Conservation (phyloP, 495 filamentous ascomycete species). For the Ascobolus immersus region DNA sequence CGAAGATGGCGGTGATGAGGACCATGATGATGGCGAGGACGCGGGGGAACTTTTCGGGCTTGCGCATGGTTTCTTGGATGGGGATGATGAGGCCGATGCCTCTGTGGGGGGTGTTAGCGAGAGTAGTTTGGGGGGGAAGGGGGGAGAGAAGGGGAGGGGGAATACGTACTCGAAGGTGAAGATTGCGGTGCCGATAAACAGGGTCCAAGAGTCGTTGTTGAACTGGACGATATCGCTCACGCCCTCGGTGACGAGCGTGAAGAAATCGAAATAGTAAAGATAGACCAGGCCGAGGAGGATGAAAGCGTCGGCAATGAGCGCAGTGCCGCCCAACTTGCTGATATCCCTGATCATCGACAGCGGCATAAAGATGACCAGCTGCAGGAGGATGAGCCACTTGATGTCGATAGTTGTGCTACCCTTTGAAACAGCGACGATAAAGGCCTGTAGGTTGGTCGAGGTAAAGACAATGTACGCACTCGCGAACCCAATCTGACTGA, state of each 20-base stretch:
- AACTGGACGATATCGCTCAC: slow-evolving; percentile 63
- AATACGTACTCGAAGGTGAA: slow-evolving; percentile 99
- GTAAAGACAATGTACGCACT: slow-evolving; percentile 98
- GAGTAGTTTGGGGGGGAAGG: too few relatives aligned
- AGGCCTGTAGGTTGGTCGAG: slow-evolving; percentile 81
- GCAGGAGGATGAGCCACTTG: slow-evolving; percentile 70
- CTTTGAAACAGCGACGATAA: slow-evolving; percentile 33
- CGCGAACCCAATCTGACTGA: slow-evolving; percentile 87
- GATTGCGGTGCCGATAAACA: slow-evolving; percentile 94
- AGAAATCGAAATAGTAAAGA: slow-evolving; percentile 83
- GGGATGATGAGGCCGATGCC: slow-evolving; percentile 96
- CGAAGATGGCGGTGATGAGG: slow-evolving; percentile 73
- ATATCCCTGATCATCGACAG: slow-evolving; percentile 86
- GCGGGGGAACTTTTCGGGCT: slow-evolving; percentile 62
- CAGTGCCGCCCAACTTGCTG: slow-evolving; percentile 74
- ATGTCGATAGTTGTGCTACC: slow-evolving; percentile 36
- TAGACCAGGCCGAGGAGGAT: slow-evolving; percentile 80
- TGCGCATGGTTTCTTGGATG: slow-evolving; percentile 87
- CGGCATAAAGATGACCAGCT: slow-evolving; percentile 79
- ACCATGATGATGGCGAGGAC: slow-evolving; percentile 80
- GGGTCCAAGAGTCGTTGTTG: slow-evolving; percentile 71
- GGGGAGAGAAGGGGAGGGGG: too few relatives aligned
- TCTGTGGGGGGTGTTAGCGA: too few relatives aligned
- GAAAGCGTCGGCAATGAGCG: slow-evolving; percentile 75
- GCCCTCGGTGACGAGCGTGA: slow-evolving; percentile 45